Conservation (phyloP, 208 protist species). For the Kentomonas sorsogonicus region DNA sequence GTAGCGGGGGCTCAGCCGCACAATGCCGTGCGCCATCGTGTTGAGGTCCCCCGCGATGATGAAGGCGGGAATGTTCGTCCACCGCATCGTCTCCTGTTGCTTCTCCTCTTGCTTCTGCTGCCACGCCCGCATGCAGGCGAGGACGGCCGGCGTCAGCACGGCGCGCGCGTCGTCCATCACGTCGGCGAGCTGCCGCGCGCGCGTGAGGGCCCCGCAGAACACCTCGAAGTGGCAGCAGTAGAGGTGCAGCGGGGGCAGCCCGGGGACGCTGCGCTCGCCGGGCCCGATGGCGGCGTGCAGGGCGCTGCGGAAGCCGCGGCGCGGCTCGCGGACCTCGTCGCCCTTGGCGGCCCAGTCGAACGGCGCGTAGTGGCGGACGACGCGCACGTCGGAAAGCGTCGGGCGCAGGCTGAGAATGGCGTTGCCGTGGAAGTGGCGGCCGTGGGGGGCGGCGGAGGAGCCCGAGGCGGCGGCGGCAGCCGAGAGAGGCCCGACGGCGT, state of each 20-base stretch:
- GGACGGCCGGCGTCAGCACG: background rate
- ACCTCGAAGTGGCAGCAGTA: conserved; percentile 82
- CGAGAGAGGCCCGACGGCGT: conserved; percentile 53
- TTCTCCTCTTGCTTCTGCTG: too few relatives aligned
- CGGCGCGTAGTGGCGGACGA: conserved; percentile 35
- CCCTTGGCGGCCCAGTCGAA: conserved; percentile 56
- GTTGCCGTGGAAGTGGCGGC: conserved; percentile 70
- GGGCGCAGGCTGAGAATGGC: conserved; percentile 48
- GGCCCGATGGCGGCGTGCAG: conserved; percentile 40
- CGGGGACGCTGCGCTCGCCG: conserved; percentile 20
- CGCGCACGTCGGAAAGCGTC: conserved; percentile 27
- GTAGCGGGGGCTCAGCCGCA: conserved; percentile 36
- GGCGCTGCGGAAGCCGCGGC: conserved; percentile 46
- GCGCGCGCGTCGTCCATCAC: conserved; percentile 40
- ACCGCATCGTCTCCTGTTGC: too few relatives aligned
- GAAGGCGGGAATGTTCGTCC: too few relatives aligned
- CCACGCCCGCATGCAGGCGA: background rate
- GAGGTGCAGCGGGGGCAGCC: conserved; percentile 50
- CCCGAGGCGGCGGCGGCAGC: conserved; percentile 10
- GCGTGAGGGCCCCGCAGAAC: conserved; percentile 57
- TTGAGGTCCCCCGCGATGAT: conserved; percentile 79
- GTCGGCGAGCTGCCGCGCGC: conserved; percentile 67
- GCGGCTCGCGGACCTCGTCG: conserved; percentile 31
- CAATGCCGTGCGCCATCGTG: conserved; percentile 73
- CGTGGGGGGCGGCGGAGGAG: background rate